Conservation (phyloP, 768 basidiomycete genomes). For the Amanita jacksonii region DNA sequence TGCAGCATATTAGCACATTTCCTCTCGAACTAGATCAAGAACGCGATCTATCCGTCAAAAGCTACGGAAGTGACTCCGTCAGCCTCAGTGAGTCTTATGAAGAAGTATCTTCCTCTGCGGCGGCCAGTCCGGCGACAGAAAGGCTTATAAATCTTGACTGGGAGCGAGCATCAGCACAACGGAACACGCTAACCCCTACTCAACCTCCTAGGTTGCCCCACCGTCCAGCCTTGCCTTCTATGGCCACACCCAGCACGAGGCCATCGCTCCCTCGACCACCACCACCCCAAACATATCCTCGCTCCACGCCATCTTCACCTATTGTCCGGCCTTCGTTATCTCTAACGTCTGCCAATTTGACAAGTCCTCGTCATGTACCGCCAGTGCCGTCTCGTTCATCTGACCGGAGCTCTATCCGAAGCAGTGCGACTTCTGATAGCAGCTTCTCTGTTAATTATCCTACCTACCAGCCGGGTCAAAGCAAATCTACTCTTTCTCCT, state of each 20-base stretch:
- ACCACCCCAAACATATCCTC: slow-evolving; percentile 15
- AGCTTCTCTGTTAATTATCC: slow-evolving; percentile 18
- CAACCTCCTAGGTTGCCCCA: slow-evolving; percentile 40
- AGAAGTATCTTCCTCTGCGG: slow-evolving; percentile 46
- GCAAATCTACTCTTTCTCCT: background rate
- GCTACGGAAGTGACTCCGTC: slow-evolving; percentile 29
- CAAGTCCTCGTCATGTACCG: slow-evolving; percentile 34
- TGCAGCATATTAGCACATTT: slow-evolving; percentile 35
- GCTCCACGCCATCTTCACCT: slow-evolving; percentile 23
- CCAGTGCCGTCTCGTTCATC: slow-evolving; percentile 40
- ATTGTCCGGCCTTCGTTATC: slow-evolving; percentile 24
- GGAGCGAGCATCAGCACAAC: slow-evolving; percentile 33
- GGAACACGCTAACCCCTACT: slow-evolving; percentile 30
- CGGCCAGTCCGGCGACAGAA: slow-evolving; percentile 42
- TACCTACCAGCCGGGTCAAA: slow-evolving; percentile 7
- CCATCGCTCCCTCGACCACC: slow-evolving; percentile 23
- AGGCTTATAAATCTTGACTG: slow-evolving; percentile 38
- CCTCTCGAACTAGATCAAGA: slow-evolving; percentile 31
- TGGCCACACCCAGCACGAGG: slow-evolving; percentile 15
- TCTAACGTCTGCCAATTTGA: slow-evolving; percentile 22
- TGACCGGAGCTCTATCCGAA: slow-evolving; percentile 56
- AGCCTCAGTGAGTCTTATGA: slow-evolving; percentile 71
- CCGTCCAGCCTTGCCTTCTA: slow-evolving; percentile 27
- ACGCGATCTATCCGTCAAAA: slow-evolving; percentile 13
- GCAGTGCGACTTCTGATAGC: slow-evolving; percentile 32